Evolutionary conservation across 352 stramenopile species (phyloP), one percentile per base, ranked within the genome.

Genomic region (Globisporangium sylvaticum): DNA sequence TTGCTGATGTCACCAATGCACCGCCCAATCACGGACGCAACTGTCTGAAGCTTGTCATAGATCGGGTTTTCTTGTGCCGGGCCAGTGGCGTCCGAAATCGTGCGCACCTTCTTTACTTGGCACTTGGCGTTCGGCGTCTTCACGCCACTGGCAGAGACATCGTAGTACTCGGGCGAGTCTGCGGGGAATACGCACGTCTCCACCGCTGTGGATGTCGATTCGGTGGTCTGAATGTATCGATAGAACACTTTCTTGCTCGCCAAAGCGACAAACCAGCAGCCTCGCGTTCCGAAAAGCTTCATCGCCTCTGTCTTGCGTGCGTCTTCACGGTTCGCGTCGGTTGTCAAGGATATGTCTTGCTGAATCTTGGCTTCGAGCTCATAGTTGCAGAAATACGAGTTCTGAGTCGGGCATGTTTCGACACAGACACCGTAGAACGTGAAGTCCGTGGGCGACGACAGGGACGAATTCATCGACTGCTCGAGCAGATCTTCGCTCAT

Each of bases 371-470:
- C 74, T 68, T 93, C 86, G 32, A 77, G 81, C 46, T 95, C 68
- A 62, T 94, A 90, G 62, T 88, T 87, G 71, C 87, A 95, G 25
- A 95, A 81, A 64, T 89, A 92, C 2, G 74, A 77, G 25, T 65
- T 70, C 15, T 64, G 59, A 6, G 31, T n/a, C 0, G 87, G 87
- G 63, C 87, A 95, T 1, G 27, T 65, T 2, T 67, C 39, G 1
- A 94, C 87, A 29, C 87, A 95, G 12, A 92, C 68, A 3, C 87
- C 87, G 58, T 89, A 94, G 62, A 92, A 95, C 0, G 76, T 78
- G 32, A 83, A 79, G 58, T 87, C 71, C 0, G 71, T 75, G n/a
- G 77, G 68, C 7, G 80, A 76, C 22, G 25, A 29, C 18, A 81
- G 54, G n/a, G 77, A 78, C n/a, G 72, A 76, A 58, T 83, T 74